Conservation (phyloP, 164 flowering plant species). For the Liquidambar formosana region DNA sequence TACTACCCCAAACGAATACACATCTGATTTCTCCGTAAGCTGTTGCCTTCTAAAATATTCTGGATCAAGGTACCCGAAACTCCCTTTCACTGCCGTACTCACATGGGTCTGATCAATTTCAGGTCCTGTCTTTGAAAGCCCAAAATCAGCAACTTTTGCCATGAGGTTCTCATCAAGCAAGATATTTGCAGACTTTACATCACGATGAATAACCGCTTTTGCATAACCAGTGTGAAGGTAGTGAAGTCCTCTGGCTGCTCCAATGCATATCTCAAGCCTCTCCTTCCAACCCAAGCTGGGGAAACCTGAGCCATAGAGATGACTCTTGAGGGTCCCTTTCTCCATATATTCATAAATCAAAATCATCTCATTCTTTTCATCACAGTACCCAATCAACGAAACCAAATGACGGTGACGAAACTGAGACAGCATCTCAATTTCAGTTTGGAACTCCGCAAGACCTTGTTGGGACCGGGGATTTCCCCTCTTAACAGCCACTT, state of each 20-base stretch:
- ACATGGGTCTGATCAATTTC: conserved; percentile 83
- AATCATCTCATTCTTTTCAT: conserved; percentile 79
- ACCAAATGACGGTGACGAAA: conserved; percentile 85
- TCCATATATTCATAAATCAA: conserved; percentile 86
- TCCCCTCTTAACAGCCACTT: conserved; percentile 81
- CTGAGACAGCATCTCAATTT: conserved; percentile 84
- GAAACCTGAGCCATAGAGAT: conserved; percentile 61
- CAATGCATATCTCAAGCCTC: conserved; percentile 81
- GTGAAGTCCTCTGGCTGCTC: conserved; percentile 88
- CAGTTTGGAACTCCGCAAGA: conserved; percentile 76
- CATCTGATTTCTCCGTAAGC: conserved; percentile 83
- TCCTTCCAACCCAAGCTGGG: conserved; percentile 72
- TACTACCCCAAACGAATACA: conserved; percentile 88
- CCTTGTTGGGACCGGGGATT: conserved; percentile 82
- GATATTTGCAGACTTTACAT: conserved; percentile 85
- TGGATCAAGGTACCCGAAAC: conserved; percentile 86
- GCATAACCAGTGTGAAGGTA: conserved; percentile 82
- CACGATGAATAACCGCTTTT: conserved; percentile 78
- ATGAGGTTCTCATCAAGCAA: conserved; percentile 76
- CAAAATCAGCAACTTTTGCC: conserved; percentile 91
- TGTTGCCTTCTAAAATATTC: conserved; percentile 84
- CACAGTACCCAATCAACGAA: conserved; percentile 83
- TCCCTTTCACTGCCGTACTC: conserved; percentile 86
- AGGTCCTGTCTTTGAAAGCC: conserved; percentile 81
- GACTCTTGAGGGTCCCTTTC: conserved; percentile 76